phyloP scores from a whole-genome alignment of 2,329 filamentous ascomycete species.

The Colletotrichum costaricense region DNA sequence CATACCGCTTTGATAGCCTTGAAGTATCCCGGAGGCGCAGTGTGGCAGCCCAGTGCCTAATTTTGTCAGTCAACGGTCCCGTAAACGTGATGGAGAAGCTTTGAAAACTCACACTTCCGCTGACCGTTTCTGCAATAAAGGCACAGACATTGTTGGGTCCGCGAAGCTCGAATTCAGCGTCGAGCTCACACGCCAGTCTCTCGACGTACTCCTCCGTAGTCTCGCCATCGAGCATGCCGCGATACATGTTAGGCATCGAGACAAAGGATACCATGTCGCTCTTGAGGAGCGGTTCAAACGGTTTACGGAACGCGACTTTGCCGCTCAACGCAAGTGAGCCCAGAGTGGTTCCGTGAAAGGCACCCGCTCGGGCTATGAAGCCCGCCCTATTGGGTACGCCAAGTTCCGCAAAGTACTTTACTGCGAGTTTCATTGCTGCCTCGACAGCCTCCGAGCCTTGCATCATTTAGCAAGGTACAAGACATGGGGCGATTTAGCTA shows the following conservation, averaged over 20 bases:
- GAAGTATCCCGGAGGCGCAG: conserved; percentile 65
- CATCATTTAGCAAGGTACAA: conserved; percentile 23
- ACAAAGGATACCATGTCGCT: background rate
- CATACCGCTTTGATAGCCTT: conserved; percentile 63
- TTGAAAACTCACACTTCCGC: background rate
- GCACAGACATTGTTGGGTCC: conserved; percentile 32
- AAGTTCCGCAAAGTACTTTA: conserved; percentile 58
- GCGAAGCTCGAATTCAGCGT: background rate
- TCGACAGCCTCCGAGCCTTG: conserved; percentile 52
- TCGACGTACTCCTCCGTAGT: background rate
- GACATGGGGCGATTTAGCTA: conserved; percentile 37
- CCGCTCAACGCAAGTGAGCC: conserved; percentile 52
- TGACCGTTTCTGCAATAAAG: conserved; percentile 54
- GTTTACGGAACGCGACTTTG: background rate
- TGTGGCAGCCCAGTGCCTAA: conserved; percentile 35
- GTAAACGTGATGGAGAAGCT: conserved; percentile 48
- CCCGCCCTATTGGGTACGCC: conserved; percentile 48
- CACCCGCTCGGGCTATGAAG: conserved; percentile 55
- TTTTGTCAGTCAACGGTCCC: background rate
- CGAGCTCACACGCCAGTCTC: background rate
- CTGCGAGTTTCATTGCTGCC: conserved; percentile 57
- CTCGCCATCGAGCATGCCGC: background rate
- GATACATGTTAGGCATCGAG: background rate
- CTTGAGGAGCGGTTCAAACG: background rate
- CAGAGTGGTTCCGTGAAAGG: conserved; percentile 62